Evolutionary conservation across 1,284 basidiomycete genomes (phyloP).

Genomic region (Inonotus hispidus): DNA sequence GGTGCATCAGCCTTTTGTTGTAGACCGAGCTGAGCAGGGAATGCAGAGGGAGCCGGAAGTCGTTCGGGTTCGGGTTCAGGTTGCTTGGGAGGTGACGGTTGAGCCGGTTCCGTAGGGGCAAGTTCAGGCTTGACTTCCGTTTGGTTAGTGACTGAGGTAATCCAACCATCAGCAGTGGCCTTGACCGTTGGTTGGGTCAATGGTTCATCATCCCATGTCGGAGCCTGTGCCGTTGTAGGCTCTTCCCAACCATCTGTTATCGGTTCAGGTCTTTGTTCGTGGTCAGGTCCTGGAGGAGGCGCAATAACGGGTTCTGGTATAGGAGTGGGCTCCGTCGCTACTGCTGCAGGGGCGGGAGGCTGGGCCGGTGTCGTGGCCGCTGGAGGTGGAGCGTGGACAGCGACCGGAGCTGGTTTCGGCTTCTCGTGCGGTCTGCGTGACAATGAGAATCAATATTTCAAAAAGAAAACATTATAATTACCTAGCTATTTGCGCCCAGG

Average conservation of each 20-base stretch:
- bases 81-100: conserved; percentile 23
- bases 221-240: conserved; percentile 64
- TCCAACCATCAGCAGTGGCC: conserved; percentile 36
- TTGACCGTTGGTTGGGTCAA: conserved; percentile 26
- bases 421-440: conserved; percentile 48
- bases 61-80: conserved; percentile 31
- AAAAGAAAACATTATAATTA: conserved; percentile 29
- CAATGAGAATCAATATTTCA: neutral
- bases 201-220: conserved; percentile 72
- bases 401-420: conserved; percentile 30
- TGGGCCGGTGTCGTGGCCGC: conserved; percentile 23
- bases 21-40: conserved; percentile 28
- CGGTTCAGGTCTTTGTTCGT: conserved; percentile 18
- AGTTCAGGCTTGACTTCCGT: conserved; percentile 16
- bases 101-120: conserved; percentile 3
- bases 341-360: conserved; percentile 22
- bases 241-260: conserved; percentile 57
- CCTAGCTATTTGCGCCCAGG: conserved; percentile 79
- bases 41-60: conserved; percentile 25
- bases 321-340: conserved; percentile 26
- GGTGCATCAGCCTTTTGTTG: conserved; percentile 26
- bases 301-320: conserved; percentile 27
- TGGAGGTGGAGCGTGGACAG: conserved; percentile 26
- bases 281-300: conserved; percentile 27
- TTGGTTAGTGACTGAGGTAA: conserved; percentile 25